These are phyloP conservation scores for Xylaria nigripes DNA, from an alignment of 495 filamentous ascomycete genomes.

Conservation along the genomic window DNA sequence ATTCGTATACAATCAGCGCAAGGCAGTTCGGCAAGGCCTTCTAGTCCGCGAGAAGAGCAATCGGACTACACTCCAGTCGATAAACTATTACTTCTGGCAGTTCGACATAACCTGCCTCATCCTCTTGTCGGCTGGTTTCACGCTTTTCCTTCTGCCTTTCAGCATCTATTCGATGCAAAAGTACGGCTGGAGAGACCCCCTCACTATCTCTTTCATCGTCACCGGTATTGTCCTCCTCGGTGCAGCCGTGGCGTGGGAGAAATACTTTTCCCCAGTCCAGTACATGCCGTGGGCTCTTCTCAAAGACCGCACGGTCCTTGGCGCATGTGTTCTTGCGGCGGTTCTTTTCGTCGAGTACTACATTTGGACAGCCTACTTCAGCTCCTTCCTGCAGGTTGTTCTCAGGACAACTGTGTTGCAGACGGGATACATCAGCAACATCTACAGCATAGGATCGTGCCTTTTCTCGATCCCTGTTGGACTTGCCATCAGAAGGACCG, in stretches of 20 bases:
- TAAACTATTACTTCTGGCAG: slow-evolving; percentile 47
- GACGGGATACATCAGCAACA: slow-evolving; percentile 44
- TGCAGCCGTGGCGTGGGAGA: slow-evolving; percentile 49
- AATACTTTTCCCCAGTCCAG: slow-evolving; percentile 44
- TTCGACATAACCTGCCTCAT: slow-evolving; percentile 51
- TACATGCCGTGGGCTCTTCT: slow-evolving; percentile 53
- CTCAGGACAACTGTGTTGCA: slow-evolving; percentile 42
- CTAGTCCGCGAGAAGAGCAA: slow-evolving; percentile 38
- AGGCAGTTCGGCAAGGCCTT: slow-evolving; percentile 39
- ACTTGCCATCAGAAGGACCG: slow-evolving; percentile 45
- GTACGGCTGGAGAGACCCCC: slow-evolving; percentile 42
- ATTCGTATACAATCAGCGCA: slow-evolving; percentile 45
- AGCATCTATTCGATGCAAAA: slow-evolving; percentile 42
- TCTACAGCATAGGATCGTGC: slow-evolving; percentile 43
- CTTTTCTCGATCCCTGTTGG: slow-evolving; percentile 50
- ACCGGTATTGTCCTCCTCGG: slow-evolving; percentile 46
- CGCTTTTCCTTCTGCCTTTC: slow-evolving; percentile 56
- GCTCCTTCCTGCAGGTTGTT: slow-evolving; percentile 54
- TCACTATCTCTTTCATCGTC: slow-evolving; percentile 50
- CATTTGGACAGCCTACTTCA: slow-evolving; percentile 52
- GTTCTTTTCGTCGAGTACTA: slow-evolving; percentile 52
- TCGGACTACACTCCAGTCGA: slow-evolving; percentile 41
- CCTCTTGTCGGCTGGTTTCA: slow-evolving; percentile 47
- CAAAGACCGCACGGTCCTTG: slow-evolving; percentile 51
- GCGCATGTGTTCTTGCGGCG: slow-evolving; percentile 45